Conservation (phyloP, 495 filamentous ascomycete genomes). For the Astrocystis sublimbata region DNA sequence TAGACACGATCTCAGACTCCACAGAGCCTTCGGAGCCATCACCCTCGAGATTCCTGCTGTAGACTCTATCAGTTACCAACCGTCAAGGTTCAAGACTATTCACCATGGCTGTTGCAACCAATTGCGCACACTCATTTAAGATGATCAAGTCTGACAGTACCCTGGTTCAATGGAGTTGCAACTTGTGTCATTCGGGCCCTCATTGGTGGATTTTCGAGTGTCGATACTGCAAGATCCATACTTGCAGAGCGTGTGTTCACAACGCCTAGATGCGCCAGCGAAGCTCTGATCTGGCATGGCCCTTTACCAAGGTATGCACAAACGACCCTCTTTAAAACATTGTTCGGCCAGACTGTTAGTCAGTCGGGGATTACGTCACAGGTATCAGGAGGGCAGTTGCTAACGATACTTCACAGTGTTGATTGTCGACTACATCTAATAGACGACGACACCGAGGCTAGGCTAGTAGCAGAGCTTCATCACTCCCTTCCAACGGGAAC, state of each 20-base stretch:
- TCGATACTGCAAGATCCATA: constrained; percentile 74
- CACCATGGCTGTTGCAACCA: constrained; percentile 62
- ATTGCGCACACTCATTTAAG: constrained; percentile 70
- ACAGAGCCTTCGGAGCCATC: background rate
- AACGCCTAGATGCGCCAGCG: constrained; percentile 44
- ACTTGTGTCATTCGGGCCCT: constrained; percentile 73
- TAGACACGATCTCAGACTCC: background rate
- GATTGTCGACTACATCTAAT: background rate
- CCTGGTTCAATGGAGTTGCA: constrained; percentile 75
- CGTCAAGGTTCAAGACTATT: constrained; percentile 15
- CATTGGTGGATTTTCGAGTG: constrained; percentile 85
- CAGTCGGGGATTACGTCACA: background rate
- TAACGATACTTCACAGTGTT: background rate
- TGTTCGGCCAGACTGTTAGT: background rate
- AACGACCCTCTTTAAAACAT: background rate
- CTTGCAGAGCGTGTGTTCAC: constrained; percentile 65
- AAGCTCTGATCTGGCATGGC: constrained; percentile 2
- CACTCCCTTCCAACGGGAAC: constrained; percentile 1
- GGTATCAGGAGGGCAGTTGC: background rate
- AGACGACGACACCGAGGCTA: background rate
- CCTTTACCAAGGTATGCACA: constrained; percentile 9
- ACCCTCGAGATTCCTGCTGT: too few relatives aligned
- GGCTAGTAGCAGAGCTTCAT: background rate
- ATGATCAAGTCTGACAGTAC: constrained; percentile 77
- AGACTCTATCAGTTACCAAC: constrained; percentile 7